Percentiles rank a stretch among this genome's conserved stretches.
phyloP scores from a whole-genome alignment of 352 stramenopile species.

The Pythium guiyangense region DNA sequence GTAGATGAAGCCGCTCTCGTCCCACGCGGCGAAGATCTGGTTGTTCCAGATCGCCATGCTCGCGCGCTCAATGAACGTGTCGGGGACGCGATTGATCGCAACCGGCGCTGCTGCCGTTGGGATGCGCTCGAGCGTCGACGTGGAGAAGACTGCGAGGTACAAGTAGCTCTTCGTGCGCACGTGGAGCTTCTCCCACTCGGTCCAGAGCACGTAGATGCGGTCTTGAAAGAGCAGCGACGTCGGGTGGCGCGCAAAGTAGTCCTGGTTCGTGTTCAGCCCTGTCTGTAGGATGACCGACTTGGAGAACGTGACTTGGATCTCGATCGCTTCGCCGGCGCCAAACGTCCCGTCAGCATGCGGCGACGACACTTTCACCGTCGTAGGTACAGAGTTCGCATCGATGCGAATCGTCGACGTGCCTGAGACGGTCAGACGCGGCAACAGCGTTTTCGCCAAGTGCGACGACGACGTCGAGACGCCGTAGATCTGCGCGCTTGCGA shows the following conservation, averaged over 20 bases:
- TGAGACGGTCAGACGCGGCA: constrained; percentile 37
- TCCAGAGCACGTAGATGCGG: constrained; percentile 67
- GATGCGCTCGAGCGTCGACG: constrained; percentile 28
- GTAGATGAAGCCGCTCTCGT: constrained; percentile 55
- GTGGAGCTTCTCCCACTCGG: constrained; percentile 37
- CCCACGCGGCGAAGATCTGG: constrained; percentile 60
- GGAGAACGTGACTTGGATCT: constrained; percentile 65
- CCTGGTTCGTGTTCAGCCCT: constrained; percentile 55
- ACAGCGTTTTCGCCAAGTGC: constrained; percentile 15
- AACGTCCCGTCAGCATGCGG: constrained; percentile 38
- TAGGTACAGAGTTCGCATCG: constrained; percentile 50
- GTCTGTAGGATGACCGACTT: constrained; percentile 58
- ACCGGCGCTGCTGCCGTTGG: constrained; percentile 11
- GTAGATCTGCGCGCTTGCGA: constrained; percentile 37
- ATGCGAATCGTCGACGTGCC: constrained; percentile 29
- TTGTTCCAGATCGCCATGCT: constrained; percentile 36
- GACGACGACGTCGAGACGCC: constrained; percentile 42
- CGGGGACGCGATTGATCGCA: constrained; percentile 39
- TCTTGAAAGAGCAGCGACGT: constrained; percentile 27
- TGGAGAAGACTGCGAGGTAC: constrained; percentile 51
- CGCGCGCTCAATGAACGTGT: constrained; percentile 51
- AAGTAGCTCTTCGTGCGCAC: constrained; percentile 37
- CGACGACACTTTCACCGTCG: constrained; percentile 57
- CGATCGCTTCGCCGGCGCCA: constrained; percentile 58
- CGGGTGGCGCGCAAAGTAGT: constrained; percentile 42